phyloP scores from a whole-genome alignment of 148 eudicot genomes.

The Gaultheria prostrata region DNA sequence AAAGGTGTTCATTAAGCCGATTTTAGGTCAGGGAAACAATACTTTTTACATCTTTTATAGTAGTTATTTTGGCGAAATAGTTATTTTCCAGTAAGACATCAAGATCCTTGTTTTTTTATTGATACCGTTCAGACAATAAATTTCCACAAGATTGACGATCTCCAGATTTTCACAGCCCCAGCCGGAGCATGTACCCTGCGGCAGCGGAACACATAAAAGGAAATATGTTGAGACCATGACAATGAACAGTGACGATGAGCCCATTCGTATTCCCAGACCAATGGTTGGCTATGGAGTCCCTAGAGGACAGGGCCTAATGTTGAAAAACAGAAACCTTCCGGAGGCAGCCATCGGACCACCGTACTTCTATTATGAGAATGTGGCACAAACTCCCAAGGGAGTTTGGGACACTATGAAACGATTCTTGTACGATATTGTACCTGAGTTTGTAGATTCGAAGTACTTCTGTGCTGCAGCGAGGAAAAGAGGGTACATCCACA shows the following conservation, averaged over 20 bases:
- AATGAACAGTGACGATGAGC: slow-evolving; percentile 34
- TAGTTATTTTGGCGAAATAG: not conserved
- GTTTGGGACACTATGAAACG: slow-evolving; percentile 84
- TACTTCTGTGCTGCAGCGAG: slow-evolving; percentile 74
- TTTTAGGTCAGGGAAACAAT: not conserved
- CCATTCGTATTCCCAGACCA: slow-evolving; percentile 75
- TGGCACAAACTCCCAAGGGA: slow-evolving; percentile 85
- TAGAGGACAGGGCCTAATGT: slow-evolving; percentile 17
- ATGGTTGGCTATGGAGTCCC: slow-evolving; percentile 94
- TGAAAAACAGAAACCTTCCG: slow-evolving; percentile 48
- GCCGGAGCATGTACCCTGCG: not conserved
- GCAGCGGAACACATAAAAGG: slow-evolving; percentile 22
- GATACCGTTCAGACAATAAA: slow-evolving; percentile 4
- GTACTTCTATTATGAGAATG: slow-evolving; percentile 83
- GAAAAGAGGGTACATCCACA: slow-evolving; percentile 83
- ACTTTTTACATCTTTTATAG: not conserved
- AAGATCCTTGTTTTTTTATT: not conserved
- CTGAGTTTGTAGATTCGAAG: slow-evolving; percentile 89
- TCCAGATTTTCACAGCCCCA: slow-evolving; percentile 24
- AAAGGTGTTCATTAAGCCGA: not conserved
- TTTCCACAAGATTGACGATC: not conserved
- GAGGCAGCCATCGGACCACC: slow-evolving; percentile 72
- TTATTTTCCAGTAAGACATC: not conserved
- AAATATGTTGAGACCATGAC: slow-evolving; percentile 23
- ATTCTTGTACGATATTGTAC: slow-evolving; percentile 66